phyloP scores from a whole-genome alignment of 139 green algal species.

The Chlamydomonas sp. region DNA sequence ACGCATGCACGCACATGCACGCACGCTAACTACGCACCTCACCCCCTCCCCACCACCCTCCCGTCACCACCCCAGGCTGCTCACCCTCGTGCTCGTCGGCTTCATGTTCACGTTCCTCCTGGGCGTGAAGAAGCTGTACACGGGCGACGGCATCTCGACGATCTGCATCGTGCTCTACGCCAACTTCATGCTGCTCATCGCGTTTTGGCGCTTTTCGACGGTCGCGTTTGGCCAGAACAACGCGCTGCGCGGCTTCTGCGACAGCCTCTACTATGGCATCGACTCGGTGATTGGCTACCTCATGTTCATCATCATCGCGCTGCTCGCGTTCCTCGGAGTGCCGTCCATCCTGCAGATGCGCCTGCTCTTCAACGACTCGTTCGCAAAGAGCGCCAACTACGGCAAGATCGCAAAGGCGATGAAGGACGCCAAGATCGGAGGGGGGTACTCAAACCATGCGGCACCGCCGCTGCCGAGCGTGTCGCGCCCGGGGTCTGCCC shows the following conservation, averaged over 20 bases:
- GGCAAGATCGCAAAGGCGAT: slow-evolving; percentile 32
- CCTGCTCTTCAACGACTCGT: slow-evolving; percentile 45
- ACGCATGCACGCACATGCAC: too few species aligned
- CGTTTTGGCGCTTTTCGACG: slow-evolving; percentile 14
- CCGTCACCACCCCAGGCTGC: too few species aligned
- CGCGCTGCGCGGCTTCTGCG: slow-evolving; percentile 29
- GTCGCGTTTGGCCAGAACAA: slow-evolving; percentile 22
- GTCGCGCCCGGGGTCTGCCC: too few species aligned
- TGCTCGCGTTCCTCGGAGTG: slow-evolving; percentile 37
- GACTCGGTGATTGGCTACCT: slow-evolving; percentile 31
- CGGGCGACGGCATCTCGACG: slow-evolving; percentile 19
- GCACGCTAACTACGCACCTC: too few species aligned
- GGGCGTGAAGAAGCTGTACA: background rate
- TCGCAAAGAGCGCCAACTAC: slow-evolving; percentile 29
- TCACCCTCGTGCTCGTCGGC: background rate
- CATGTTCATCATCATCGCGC: slow-evolving; percentile 35
- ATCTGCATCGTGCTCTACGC: slow-evolving; percentile 34
- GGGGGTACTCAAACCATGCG: too few species aligned
- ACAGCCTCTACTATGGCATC: slow-evolving; percentile 27
- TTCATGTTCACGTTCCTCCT: background rate
- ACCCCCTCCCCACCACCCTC: too few species aligned
- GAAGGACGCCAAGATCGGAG: slow-evolving; percentile 24
- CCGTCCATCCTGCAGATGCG: slow-evolving; percentile 36
- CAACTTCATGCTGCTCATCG: slow-evolving; percentile 36
- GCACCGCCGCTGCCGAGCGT: too few species aligned